Base-by-base conservation (phyloP, 73 alveolate genomes). In the Blepharisma japonicum region DNA sequence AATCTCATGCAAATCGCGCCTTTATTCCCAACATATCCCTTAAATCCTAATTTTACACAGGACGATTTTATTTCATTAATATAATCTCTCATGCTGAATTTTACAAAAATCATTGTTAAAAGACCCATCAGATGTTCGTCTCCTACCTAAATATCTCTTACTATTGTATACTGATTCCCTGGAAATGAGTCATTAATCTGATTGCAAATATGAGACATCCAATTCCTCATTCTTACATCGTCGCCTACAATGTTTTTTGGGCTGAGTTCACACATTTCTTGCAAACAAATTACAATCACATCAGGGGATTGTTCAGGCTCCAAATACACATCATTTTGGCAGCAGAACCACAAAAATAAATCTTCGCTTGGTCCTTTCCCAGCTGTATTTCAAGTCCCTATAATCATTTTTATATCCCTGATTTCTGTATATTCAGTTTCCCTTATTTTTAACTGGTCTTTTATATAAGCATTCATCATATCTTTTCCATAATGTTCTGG, bases 201-300 rank as follows among this genome's bases (percentile, higher is more conserved):
- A 14, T 25, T 14, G 23, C 18, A 18, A 8, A 61, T 14, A 25
- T 61, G 23, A n/a, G 23, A 8, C 23, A 8, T 25, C 74, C 74
- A 61, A 14, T 61, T 14, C 39, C 18, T 25, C 18, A 9, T 39
- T 61, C 74, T 61, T 14, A 14, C 23, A 14, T 61, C 74, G 23
- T 61, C 74, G 47, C 74, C 74, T 25, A 61, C 14, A 9, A 61
- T 61, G 23, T 61, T 61, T 39, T 25, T 61, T 14, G 74, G 47
- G 47, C 18, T 18, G 14, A 61, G 47, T 61, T 8, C 39, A 25
- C 74, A 61, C 74, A 61, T 61, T 61, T 61, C 74, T 61, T 61
- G 74, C 47, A 61, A 61, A 25, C 74, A 61, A 20, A 61, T 61
- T 9, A 61, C 74, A 9, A 61, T 61, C 47, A 61, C 4, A 5